Evolutionary conservation across 2,329 filamentous ascomycete genomes (phyloP).

Genomic region (Neofusicoccum sp.): DNA sequence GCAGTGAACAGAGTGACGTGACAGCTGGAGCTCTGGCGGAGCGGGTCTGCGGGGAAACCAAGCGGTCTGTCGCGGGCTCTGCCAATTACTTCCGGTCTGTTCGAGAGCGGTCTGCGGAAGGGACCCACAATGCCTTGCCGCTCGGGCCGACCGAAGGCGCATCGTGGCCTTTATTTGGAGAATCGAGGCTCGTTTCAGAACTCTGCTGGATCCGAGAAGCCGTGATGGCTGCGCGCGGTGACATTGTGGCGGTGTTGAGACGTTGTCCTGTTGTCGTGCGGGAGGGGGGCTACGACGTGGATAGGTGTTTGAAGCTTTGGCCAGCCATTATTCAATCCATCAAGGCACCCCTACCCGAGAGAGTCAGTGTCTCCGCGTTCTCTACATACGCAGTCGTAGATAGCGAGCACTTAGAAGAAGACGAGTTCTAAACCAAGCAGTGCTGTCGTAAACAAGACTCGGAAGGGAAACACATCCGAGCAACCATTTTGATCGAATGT

Average conservation of each 20-base stretch:
- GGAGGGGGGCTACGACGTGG: neutral
- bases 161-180: constrained; percentile 2
- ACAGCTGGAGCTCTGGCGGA: constrained; percentile 1
- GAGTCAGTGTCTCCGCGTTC: too few species aligned
- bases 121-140: constrained; percentile 10
- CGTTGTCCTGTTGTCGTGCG: neutral
- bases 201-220: constrained; percentile 1
- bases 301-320: neutral
- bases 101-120: constrained; percentile 7
- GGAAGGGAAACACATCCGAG: too few species aligned
- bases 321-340: neutral
- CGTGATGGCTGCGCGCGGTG: neutral
- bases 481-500: too few species aligned
- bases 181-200: neutral
- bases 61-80: neutral
- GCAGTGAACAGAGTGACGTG: constrained; percentile 8
- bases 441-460: too few species aligned
- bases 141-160: constrained; percentile 9
- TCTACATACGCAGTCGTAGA: too few species aligned
- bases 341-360: too few species aligned
- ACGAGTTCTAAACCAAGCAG: too few species aligned
- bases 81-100: neutral
- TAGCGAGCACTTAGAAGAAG: too few species aligned
- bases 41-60: constrained; percentile 6
- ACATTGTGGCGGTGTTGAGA: constrained; percentile 2